These are phyloP conservation scores for Trichosporon sp. DNA, from an alignment of 1,284 basidiomycete species.

Conservation along the genomic window DNA sequence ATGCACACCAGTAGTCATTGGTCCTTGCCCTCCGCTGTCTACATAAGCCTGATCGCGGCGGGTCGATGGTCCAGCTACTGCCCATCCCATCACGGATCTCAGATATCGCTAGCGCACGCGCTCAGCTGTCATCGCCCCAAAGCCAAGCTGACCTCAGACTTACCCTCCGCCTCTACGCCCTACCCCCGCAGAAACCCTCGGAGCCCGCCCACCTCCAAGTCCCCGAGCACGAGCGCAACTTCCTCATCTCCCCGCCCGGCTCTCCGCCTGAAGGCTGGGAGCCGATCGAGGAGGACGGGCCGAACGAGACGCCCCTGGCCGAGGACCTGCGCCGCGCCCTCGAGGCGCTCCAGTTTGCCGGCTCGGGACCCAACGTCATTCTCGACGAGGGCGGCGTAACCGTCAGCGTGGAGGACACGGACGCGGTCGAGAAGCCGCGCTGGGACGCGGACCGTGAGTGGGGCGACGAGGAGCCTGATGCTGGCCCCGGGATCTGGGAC, in stretches of 20 bases:
- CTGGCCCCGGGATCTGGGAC: background rate
- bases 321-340: constrained; percentile 81
- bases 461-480: constrained; percentile 12
- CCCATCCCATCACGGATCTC: too few species aligned
- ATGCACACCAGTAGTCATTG: too few species aligned
- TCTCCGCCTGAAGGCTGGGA: constrained; percentile 97
- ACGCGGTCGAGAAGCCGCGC: background rate
- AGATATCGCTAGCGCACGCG: too few species aligned
- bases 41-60: too few species aligned
- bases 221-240: constrained; percentile 80
- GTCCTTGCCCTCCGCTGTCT: too few species aligned
- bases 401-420: constrained; percentile 42
- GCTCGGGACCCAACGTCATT: constrained; percentile 35
- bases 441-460: constrained; percentile 18
- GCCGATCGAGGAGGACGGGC: constrained; percentile 82
- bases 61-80: too few species aligned
- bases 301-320: constrained; percentile 78
- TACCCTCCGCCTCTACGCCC: constrained; percentile 68
- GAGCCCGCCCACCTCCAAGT: constrained; percentile 59
- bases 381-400: constrained; percentile 40
- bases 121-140: background rate
- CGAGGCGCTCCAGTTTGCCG: constrained; percentile 46
- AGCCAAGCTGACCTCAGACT: constrained; percentile 44
- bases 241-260: constrained; percentile 96
- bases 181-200: constrained; percentile 60